Evolutionary conservation across 2,329 filamentous ascomycete genomes (phyloP), one percentile per base, ranked within the genome.

Genomic region (Ambrosiella xylebori): DNA sequence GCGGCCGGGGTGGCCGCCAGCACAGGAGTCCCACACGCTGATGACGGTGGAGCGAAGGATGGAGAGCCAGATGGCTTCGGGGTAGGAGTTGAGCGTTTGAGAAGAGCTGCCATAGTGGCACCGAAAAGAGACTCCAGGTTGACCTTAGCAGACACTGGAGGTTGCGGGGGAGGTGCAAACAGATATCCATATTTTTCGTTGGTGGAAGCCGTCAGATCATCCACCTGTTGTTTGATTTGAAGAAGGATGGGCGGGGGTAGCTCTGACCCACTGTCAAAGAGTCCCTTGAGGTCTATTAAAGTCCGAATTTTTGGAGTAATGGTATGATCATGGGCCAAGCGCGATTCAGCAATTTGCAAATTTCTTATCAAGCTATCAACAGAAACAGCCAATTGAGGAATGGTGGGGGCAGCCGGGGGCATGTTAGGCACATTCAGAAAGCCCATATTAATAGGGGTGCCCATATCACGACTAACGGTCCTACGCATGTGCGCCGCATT

Each of bases 211-310:
- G 81, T 79, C 69, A 95, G 78, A 70, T 83, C 81, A 69, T 85
- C 82, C 70, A 96, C 83, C 78, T 93, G 88, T 68, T 85, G 83
- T 71, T 85, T 87, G 71, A 95, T 86, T 69, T 86, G 80, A 71
- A 86, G 82, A 68, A 95, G 78, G 73, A 95, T 86, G 66, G 90
- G 84, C 65, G 82, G 81, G 61, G 84, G 84, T 68, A 95, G 76
- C 67, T 84, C 82, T 70, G 88, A 85, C 64, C 77, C 84, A 69
- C 86, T 82, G 67, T 96, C 74, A 63, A 91, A 80, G 64, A 77
- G 81, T 61, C 64, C 66, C 73, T 95, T 88, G 63, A 97, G 78
- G 70, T 93, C 87, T 70, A 90, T 74, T 64, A 96, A 79, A 62
- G 89, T 88, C 72, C 88, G 86, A 66, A 95, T 74, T 71, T 86